phyloP scores from a whole-genome alignment of 768 basidiomycete species.

The Podaxis carcinomalis region DNA sequence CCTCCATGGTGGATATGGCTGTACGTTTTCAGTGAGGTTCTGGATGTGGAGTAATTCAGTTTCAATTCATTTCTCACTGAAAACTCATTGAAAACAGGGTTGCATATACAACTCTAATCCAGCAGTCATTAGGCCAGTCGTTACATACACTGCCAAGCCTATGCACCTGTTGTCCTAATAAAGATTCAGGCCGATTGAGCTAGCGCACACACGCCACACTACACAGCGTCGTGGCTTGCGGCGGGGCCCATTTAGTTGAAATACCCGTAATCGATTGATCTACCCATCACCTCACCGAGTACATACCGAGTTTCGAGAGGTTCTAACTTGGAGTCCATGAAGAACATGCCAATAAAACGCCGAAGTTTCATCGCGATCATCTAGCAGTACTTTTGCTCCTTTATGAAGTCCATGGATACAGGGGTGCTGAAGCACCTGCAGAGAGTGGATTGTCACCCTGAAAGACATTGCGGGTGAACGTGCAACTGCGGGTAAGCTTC shows the following conservation, averaged over 20 bases:
- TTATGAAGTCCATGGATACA: neutral
- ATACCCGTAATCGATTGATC: no score
- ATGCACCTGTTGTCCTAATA: neutral
- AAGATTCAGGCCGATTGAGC: neutral
- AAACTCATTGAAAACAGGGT: neutral
- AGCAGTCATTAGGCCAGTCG: neutral
- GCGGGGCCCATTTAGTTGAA: neutral
- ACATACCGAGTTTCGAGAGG: neutral
- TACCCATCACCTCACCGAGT: neutral
- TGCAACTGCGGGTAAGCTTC: neutral
- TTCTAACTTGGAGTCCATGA: neutral
- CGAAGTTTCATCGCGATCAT: neutral
- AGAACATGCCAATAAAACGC: neutral
- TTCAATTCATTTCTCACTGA: no score
- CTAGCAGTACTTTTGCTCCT: neutral
- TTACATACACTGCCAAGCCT: neutral
- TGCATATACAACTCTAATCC: neutral
- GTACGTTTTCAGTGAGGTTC: no score
- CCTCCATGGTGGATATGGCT: no score
- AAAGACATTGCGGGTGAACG: neutral
- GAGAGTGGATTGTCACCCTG: neutral
- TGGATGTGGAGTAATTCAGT: no score
- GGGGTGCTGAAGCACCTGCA: neutral
- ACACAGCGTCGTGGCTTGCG: neutral
- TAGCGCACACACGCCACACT: neutral